phyloP scores from a whole-genome alignment of 257 asterid genomes.

The Cordia subcordata region DNA sequence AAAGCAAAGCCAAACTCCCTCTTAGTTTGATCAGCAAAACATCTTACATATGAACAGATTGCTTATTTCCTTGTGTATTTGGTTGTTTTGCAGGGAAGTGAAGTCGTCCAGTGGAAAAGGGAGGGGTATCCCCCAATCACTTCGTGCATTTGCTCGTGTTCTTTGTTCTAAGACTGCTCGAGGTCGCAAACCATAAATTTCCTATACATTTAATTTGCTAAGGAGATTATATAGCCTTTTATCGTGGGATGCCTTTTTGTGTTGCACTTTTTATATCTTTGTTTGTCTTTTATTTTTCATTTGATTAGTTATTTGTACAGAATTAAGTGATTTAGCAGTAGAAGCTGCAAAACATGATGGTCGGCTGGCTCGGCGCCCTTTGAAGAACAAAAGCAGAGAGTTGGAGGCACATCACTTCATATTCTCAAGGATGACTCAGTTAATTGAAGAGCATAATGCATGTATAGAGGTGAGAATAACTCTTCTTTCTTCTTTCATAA shows the following conservation, averaged over 20 bases:
- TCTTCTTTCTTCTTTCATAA: background rate
- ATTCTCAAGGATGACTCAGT: conserved; percentile 35
- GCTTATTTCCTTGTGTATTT: background rate
- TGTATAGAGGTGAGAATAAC: conserved; percentile 36
- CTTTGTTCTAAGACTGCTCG: conserved; percentile 44
- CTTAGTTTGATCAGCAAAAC: too few relatives aligned
- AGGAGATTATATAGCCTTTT: background rate
- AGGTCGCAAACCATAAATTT: conserved; percentile 28
- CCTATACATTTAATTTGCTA: background rate
- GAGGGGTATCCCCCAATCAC: conserved; percentile 78
- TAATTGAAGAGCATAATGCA: conserved; percentile 36
- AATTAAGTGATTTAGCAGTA: conserved; percentile 44
- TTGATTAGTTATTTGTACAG: conserved; percentile 19
- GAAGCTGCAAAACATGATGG: conserved; percentile 71
- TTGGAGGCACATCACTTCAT: conserved; percentile 61
- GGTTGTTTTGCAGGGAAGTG: conserved; percentile 48
- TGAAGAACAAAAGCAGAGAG: conserved; percentile 60
- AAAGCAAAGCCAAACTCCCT: too few relatives aligned
- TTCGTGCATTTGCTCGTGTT: conserved; percentile 83
- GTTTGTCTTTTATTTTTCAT: background rate
- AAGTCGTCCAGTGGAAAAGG: conserved; percentile 40
- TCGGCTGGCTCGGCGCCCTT: conserved; percentile 68
- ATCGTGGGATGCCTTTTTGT: background rate
- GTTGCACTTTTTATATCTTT: background rate
- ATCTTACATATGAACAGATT: background rate